Conservation (phyloP, 257 asterid genomes). For the Ehretia macrophylla region DNA sequence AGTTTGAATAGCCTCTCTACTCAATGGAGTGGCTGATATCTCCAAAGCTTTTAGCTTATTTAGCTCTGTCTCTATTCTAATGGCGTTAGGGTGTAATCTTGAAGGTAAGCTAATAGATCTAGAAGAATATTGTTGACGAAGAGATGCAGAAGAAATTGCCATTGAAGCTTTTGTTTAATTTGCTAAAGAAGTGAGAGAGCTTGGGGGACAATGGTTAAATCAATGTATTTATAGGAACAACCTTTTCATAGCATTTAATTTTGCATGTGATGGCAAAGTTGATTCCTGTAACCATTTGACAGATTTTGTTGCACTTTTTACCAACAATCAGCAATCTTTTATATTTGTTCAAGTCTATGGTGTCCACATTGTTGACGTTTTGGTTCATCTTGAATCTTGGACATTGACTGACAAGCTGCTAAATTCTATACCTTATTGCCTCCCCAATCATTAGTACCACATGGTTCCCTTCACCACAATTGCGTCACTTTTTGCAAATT, state of each 20-base stretch:
- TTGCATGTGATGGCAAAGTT: constrained; percentile 42
- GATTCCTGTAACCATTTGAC: constrained; percentile 22
- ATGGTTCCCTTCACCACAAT: constrained; percentile 12
- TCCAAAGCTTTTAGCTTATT: constrained; percentile 34
- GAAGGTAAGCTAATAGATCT: constrained; percentile 87
- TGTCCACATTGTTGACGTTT: constrained; percentile 21
- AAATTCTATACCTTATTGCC: constrained; percentile 11
- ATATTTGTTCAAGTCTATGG: constrained; percentile 17
- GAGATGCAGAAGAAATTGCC: constrained; percentile 33
- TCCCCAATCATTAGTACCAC: constrained; percentile 9
- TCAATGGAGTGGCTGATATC: constrained; percentile 15
- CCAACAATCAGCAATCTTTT: constrained; percentile 30
- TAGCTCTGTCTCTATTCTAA: constrained; percentile 39
- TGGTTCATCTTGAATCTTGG: background rate
- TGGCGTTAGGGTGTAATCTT: constrained; percentile 47
- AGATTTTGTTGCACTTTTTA: constrained; percentile 32
- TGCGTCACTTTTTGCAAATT: constrained; percentile 4
- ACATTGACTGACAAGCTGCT: constrained; percentile 8
- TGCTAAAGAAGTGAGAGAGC: background rate
- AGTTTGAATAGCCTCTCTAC: constrained; percentile 31
- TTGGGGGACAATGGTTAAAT: constrained; percentile 10
- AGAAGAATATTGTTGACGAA: constrained; percentile 24
- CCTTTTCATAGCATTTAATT: constrained; percentile 9
- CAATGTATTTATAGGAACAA: constrained; percentile 34
- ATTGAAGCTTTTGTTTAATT: constrained; percentile 17